These are phyloP conservation scores for Lipomyces yarrowii DNA, from an alignment of 1,139 yeast species.

Conservation along the genomic window DNA sequence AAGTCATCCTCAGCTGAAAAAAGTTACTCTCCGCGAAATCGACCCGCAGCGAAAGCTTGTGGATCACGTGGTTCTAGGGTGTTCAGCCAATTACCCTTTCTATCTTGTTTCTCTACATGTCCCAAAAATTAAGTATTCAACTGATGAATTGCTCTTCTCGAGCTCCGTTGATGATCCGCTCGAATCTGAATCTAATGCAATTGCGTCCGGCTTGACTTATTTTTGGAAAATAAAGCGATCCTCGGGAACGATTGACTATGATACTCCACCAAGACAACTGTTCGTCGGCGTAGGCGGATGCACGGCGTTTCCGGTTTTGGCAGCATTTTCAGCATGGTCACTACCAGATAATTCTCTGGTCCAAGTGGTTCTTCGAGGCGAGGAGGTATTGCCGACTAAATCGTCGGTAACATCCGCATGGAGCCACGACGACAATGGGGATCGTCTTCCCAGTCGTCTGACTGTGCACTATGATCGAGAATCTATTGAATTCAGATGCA, in stretches of 20 bases:
- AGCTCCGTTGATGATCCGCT: neutral
- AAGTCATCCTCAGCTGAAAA: constrained; percentile 2
- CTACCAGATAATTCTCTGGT: constrained; percentile 10
- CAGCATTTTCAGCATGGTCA: constrained; percentile 23
- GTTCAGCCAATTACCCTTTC: constrained; percentile 15
- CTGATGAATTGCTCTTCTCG: neutral
- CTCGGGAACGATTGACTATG: constrained; percentile 1
- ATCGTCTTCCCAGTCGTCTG: neutral
- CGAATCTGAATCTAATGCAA: neutral
- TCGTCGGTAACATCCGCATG: neutral
- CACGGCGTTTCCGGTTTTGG: constrained; percentile 9
- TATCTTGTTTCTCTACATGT: constrained; percentile 11
- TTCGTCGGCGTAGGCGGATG: constrained; percentile 4
- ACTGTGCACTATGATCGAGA: constrained; percentile 14
- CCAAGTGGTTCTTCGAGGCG: constrained; percentile 24
- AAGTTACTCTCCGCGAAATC: constrained; percentile 7
- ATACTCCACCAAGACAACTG: neutral
- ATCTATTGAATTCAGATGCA: constrained; percentile 17
- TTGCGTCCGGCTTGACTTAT: neutral
- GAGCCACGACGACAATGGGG: neutral
- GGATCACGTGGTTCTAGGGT: constrained; percentile 22
- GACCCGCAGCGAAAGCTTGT: constrained; percentile 15
- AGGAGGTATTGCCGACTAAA: neutral
- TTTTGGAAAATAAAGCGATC: neutral
- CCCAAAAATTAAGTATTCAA: neutral